A percentile compares a stretch with the other conserved stretches of the same genome.
phyloP scores from a whole-genome alignment of 495 filamentous ascomycete species.

The Choiromyces venosus region DNA sequence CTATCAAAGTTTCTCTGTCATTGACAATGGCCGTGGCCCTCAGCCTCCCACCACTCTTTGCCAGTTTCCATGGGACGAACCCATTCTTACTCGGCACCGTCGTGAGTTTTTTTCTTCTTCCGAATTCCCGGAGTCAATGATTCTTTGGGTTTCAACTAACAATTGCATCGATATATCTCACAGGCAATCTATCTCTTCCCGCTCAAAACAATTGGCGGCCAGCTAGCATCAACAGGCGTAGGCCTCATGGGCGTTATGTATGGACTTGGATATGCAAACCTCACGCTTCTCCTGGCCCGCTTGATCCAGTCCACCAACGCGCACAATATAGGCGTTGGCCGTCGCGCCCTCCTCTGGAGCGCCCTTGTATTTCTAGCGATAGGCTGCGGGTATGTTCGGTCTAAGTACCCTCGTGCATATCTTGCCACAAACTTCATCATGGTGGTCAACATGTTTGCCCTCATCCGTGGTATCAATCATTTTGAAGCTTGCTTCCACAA shows the following conservation, averaged over 20 bases:
- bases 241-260: conserved; percentile 29
- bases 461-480: conserved; percentile 38
- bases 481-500: conserved; percentile 28
- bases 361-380: conserved; percentile 26
- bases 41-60: conserved; percentile 28
- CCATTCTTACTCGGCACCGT: conserved; percentile 40
- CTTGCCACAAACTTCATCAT: conserved; percentile 35
- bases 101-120: conserved; percentile 31
- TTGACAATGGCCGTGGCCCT: conserved; percentile 35
- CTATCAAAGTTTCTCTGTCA: conserved; percentile 31
- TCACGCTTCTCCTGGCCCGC: conserved; percentile 29
- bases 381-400: conserved; percentile 38
- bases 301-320: conserved; percentile 21
- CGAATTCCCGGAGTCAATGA: not conserved
- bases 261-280: conserved; percentile 36
- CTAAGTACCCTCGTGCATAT: conserved; percentile 35
- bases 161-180: conserved; percentile 8
- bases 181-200: conserved; percentile 42
- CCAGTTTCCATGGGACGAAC: conserved; percentile 32
- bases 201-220: conserved; percentile 37
- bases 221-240: conserved; percentile 31
- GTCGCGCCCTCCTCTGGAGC: conserved; percentile 31
- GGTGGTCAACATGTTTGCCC: conserved; percentile 42
- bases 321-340: conserved; percentile 18
- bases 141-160: not conserved